Percentiles rank a stretch among this genome's conserved stretches.
phyloP scores from a whole-genome alignment of 106 monocot genomes.

The Apostasia ramifera region DNA sequence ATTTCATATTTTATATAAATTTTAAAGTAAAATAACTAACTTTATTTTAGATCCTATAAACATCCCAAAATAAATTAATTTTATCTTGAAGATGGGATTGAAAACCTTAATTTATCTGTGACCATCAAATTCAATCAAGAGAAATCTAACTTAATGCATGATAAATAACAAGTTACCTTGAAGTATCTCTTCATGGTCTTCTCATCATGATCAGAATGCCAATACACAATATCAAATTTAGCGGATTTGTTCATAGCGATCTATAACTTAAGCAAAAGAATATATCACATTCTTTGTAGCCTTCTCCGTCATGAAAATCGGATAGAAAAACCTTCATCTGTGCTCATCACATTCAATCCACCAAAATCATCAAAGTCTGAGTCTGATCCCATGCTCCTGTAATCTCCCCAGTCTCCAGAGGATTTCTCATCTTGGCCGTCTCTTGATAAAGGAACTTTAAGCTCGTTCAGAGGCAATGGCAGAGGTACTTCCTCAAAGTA shows the following conservation, averaged over 20 bases:
- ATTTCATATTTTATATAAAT: no score
- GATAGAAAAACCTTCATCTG: constrained; percentile 50
- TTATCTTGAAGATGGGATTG: no score
- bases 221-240: not conserved
- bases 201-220: no score
- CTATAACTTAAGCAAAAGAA: not conserved
- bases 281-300: not conserved
- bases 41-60: no score
- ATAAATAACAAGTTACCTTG: no score
- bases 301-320: constrained; percentile 26
- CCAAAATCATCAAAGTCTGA: constrained; percentile 68
- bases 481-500: constrained; percentile 72
- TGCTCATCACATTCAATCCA: constrained; percentile 40
- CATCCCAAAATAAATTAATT: no score
- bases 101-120: no score
- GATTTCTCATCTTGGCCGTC: constrained; percentile 48
- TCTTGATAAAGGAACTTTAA: constrained; percentile 46
- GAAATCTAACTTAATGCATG: no score
- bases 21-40: no score
- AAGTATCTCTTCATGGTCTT: no score
- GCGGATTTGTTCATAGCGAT: not conserved
- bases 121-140: no score
- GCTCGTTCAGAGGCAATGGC: constrained; percentile 37
- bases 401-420: constrained; percentile 38
- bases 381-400: constrained; percentile 32